Percentiles rank a stretch among this genome's conserved stretches.
Evolutionary conservation across 2,329 filamentous ascomycete species (phyloP).

Genomic region (Aspergillus aculeatus): DNA sequence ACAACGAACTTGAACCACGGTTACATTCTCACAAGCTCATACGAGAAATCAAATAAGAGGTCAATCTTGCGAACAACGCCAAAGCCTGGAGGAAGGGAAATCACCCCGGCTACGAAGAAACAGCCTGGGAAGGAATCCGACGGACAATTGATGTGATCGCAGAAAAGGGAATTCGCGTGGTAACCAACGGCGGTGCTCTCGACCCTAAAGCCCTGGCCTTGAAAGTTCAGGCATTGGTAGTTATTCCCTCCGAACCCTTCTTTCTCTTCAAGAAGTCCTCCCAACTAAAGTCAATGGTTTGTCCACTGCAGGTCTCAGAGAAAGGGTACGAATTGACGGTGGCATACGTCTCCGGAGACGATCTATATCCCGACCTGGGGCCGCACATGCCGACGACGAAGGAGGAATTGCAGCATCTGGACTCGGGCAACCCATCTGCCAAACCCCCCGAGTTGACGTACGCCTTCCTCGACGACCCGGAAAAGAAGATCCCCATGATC

Average conservation of each 20-base stretch:
- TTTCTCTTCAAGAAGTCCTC: too few relatives aligned
- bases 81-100: slow-evolving; percentile 40
- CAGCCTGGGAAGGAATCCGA: slow-evolving; percentile 51
- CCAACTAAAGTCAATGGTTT: background rate
- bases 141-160: slow-evolving; percentile 48
- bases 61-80: slow-evolving; percentile 50
- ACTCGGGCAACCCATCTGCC: slow-evolving; percentile 40
- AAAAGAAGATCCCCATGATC: slow-evolving; percentile 48
- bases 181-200: slow-evolving; percentile 58
- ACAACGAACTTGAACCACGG: too few relatives aligned
- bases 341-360: slow-evolving; percentile 49
- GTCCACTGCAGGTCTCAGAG: slow-evolving; percentile 29
- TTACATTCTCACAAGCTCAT: too few relatives aligned
- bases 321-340: slow-evolving; percentile 42
- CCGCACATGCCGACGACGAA: slow-evolving; percentile 32
- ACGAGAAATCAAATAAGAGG: slow-evolving; percentile 26
- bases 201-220: slow-evolving; percentile 55
- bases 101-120: slow-evolving; percentile 48
- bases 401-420: slow-evolving; percentile 42
- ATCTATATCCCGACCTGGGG: slow-evolving; percentile 39
- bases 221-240: slow-evolving; percentile 43
- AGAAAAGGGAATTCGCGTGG: slow-evolving; percentile 53
- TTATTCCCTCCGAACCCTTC: background rate
- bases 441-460: slow-evolving; percentile 36
- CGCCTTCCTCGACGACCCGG: slow-evolving; percentile 39